phyloP scores from a whole-genome alignment of 2,329 filamentous ascomycete genomes.

The Trichoderma simmonsii region DNA sequence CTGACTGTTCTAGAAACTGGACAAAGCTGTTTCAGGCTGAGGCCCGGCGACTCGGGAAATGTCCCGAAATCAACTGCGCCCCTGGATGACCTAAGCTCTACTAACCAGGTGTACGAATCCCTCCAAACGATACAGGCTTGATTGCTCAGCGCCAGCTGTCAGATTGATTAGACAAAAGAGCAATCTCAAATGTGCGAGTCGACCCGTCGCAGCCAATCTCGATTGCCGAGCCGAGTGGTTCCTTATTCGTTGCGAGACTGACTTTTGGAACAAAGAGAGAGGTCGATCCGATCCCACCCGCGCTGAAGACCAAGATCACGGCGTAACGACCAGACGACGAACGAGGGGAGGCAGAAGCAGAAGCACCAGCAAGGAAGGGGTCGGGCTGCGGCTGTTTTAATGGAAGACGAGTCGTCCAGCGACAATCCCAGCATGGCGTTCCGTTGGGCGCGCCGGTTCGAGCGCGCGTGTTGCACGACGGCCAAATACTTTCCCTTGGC shows the following conservation, averaged over 20 bases:
- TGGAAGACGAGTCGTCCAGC: constrained; percentile 18
- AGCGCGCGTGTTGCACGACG: constrained; percentile 78
- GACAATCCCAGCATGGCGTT: constrained; percentile 45
- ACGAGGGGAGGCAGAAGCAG: background rate
- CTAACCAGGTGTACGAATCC: background rate
- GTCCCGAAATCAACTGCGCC: constrained; percentile 19
- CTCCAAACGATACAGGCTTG: background rate
- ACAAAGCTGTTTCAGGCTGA: background rate
- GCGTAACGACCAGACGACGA: background rate
- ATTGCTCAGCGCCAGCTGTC: background rate
- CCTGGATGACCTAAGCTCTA: constrained; percentile 28
- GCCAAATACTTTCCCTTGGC: constrained; percentile 80
- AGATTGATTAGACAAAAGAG: background rate
- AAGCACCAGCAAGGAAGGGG: background rate
- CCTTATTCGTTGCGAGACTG: background rate
- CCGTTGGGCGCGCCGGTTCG: constrained; percentile 65
- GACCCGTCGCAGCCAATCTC: constrained; percentile 9
- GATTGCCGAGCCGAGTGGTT: constrained; percentile 15
- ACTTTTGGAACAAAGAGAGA: background rate
- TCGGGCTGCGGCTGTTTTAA: constrained; percentile 11
- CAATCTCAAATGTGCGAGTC: constrained; percentile 15
- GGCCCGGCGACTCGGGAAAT: constrained; percentile 9
- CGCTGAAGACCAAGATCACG: background rate
- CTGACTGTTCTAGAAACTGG: background rate
- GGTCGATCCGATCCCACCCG: background rate